phyloP scores from a whole-genome alignment of 192 early-diverging fungal genomes.

The Podila minutissima region DNA sequence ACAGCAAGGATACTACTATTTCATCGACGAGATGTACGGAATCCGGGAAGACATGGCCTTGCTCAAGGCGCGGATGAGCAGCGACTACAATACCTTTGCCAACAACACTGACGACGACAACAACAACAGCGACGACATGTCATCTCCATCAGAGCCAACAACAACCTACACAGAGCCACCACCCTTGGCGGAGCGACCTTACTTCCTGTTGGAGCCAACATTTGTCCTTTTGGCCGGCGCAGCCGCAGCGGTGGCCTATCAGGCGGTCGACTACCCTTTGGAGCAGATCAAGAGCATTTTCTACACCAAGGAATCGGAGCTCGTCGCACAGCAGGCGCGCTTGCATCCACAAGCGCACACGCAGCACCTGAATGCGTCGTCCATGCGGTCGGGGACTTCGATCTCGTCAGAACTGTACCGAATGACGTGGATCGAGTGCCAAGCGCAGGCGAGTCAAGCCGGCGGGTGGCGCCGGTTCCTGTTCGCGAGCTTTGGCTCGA shows the following conservation, averaged over 20 bases:
- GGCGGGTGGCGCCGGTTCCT: constrained; percentile 60
- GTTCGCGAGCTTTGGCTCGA: constrained; percentile 61
- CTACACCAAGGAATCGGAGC: constrained; percentile 69
- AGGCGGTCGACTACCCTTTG: constrained; percentile 76
- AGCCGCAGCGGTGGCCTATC: constrained; percentile 74
- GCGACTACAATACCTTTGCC: neutral
- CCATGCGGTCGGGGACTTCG: constrained; percentile 30
- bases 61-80: constrained; percentile 8
- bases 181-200: constrained; percentile 36
- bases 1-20: constrained; percentile 74
- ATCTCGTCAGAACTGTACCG: constrained; percentile 55
- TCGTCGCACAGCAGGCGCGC: constrained; percentile 50
- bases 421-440: constrained; percentile 64
- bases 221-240: constrained; percentile 69
- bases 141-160: constrained; percentile 4
- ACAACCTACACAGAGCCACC: constrained; percentile 38
- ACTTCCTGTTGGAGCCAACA: constrained; percentile 60
- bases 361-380: constrained; percentile 46
- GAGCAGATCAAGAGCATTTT: constrained; percentile 74
- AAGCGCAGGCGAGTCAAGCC: constrained; percentile 41
- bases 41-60: constrained; percentile 50
- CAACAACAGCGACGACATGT: neutral
- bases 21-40: constrained; percentile 60
- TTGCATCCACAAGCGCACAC: constrained; percentile 33
- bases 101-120: neutral